Percentiles rank a stretch among this genome's conserved stretches.
Evolutionary conservation across 176 grass and related monocot species (phyloP).

Genomic region (Paspalum notatum): DNA sequence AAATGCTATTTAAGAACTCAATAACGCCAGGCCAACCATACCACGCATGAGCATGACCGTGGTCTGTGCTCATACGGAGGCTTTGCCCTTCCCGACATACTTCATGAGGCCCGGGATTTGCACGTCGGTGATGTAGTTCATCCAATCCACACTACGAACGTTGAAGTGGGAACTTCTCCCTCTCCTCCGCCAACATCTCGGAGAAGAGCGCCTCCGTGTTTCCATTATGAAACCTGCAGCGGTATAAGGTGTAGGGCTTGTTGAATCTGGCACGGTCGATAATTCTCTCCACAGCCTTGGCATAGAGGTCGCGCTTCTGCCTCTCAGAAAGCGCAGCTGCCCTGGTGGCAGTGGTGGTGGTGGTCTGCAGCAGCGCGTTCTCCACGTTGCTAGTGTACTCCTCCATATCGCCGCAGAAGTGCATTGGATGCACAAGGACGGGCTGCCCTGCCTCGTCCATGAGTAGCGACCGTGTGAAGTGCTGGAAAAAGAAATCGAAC

Average conservation of each 20-base stretch:
- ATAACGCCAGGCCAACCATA: too few species aligned
- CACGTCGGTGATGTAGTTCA: constrained; percentile 11
- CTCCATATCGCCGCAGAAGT: constrained; percentile 51
- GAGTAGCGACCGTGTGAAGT: constrained; percentile 52
- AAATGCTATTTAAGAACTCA: too few species aligned
- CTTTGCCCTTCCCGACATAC: neutral
- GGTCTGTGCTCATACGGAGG: too few species aligned
- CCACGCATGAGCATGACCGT: too few species aligned
- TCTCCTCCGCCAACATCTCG: constrained; percentile 66
- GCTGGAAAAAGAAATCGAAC: constrained; percentile 48
- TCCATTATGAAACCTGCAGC: constrained; percentile 53
- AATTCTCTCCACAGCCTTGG: constrained; percentile 20
- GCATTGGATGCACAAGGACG: constrained; percentile 49
- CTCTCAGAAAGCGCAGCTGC: too few species aligned
- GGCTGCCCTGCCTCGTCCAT: constrained; percentile 51
- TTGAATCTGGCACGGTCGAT: constrained; percentile 61
- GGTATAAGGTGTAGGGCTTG: constrained; percentile 82
- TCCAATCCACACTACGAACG: constrained; percentile 63
- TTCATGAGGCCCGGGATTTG: neutral
- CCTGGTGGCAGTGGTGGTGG: too few species aligned
- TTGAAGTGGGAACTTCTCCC: constrained; percentile 60
- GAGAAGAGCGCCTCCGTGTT: constrained; percentile 58
- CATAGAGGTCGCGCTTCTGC: neutral
- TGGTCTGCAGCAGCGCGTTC: neutral
- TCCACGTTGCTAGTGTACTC: constrained; percentile 53